Evolutionary conservation across 495 filamentous ascomycete species (phyloP), one percentile per base, ranked within the genome.

Genomic region (Lepidopterella palustris): DNA sequence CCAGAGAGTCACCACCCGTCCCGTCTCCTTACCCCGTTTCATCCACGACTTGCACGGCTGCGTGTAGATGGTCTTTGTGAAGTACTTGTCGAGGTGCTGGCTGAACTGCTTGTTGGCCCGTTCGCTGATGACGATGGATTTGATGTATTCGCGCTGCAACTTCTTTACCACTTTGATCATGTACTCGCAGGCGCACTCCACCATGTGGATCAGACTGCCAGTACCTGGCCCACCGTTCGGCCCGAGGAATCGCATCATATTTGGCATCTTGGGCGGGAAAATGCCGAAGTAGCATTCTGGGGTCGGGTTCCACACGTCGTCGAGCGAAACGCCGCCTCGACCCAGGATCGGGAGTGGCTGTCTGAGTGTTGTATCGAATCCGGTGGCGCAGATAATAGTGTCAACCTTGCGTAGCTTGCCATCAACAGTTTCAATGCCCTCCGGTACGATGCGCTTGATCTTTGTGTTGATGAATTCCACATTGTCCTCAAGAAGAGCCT

Each of bases 1-100:
- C 39, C 39, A 42, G 39, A 42, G 39, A 11, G 39, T 42, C 39
- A 42, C 39, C 13, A 42, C 39, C 2, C 39, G 39, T 11, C 39
- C 39, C 3, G 13, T 20, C 39, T 42, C 39, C 20, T 42, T 42
- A 2, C 39, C 39, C 3, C 39, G 39, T 20, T 42, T 42, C 39
- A 42, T 42, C 39, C 39, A 42, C 6, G 39, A 42, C 39, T 42
- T 42, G 39, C 39, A 42, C 8, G 39, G 39, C 39, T 42, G 39
- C 8, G 39, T 42, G 8, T 42, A 42, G 8, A 42, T 42, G 8
- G 39, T 42, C 39, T 42, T 42, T 3, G 39, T 42, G 39, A 42
- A 42, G 39, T 42, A 42, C 90, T 95, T 9, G 82, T 87, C 0
- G 90, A 96, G 70, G 60, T 97, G 31, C 76, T 83, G 2, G 74